phyloP scores from a whole-genome alignment of 768 basidiomycete genomes.

The Collybiopsis confluens region DNA sequence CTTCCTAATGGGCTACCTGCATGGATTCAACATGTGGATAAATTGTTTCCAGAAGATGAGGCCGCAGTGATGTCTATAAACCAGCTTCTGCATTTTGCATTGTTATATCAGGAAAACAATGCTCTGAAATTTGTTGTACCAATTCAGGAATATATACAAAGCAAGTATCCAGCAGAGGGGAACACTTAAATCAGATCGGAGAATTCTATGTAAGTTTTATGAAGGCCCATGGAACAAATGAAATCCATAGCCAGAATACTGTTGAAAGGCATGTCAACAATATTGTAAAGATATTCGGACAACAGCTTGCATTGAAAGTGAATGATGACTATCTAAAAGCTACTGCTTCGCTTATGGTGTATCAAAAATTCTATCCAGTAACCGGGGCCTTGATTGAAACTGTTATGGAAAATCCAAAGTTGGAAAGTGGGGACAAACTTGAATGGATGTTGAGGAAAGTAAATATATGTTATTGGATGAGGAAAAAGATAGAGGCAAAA shows the following conservation, averaged over 20 bases:
- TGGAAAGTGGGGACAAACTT: too few relatives aligned
- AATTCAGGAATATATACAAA: not conserved
- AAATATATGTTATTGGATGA: not conserved
- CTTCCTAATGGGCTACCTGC: not conserved
- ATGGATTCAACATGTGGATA: too few relatives aligned
- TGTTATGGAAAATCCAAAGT: not conserved
- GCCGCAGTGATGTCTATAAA: not conserved
- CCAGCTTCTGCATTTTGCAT: not conserved
- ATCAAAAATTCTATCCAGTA: not conserved
- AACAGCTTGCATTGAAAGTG: not conserved
- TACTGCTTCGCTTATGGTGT: not conserved
- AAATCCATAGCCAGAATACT: not conserved
- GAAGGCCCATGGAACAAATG: not conserved
- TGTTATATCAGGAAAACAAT: not conserved
- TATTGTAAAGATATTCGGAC: not conserved
- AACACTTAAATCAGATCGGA: not conserved
- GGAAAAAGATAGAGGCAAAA: not conserved
- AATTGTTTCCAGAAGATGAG: not conserved
- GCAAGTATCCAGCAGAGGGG: not conserved
- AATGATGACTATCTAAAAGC: not conserved
- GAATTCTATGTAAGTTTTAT: not conserved
- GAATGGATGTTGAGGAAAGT: not conserved
- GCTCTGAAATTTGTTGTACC: not conserved
- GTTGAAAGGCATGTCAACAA: not conserved
- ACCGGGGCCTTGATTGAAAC: not conserved